phyloP scores from a whole-genome alignment of 345 rosid species.

The Acer negundo region DNA sequence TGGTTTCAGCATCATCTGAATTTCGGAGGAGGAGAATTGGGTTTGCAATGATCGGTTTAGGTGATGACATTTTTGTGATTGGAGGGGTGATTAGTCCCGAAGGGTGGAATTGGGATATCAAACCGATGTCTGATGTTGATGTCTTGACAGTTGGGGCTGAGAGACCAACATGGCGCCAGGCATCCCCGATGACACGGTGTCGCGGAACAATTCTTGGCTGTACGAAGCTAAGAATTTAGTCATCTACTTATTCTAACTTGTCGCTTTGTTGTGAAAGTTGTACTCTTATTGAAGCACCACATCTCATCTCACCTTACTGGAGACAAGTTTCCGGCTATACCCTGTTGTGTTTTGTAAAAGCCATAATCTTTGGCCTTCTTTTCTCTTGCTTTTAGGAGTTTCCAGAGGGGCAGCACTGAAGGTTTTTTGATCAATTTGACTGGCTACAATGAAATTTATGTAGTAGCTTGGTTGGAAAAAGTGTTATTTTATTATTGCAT shows the following conservation, averaged over 20 bases:
- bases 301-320: constrained; percentile 20
- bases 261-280: constrained; percentile 26
- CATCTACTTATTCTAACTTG: constrained; percentile 9
- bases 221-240: constrained; percentile 73
- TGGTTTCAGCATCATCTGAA: constrained; percentile 80
- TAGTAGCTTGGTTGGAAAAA: constrained; percentile 13
- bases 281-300: constrained; percentile 25
- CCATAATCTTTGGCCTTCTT: constrained; percentile 18
- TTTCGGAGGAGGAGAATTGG: constrained; percentile 84
- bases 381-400: constrained; percentile 4
- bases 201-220: constrained; percentile 87
- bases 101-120: constrained; percentile 75
- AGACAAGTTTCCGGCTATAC: constrained; percentile 1
- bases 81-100: constrained; percentile 98
- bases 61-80: constrained; percentile 70
- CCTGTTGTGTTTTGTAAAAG: constrained; percentile 24
- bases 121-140: constrained; percentile 73
- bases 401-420: constrained; percentile 6
- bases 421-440: constrained; percentile 14
- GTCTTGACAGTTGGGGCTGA: constrained; percentile 60
- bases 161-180: constrained; percentile 78
- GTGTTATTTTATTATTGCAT: background rate
- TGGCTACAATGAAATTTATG: constrained; percentile 18
- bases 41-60: constrained; percentile 69
- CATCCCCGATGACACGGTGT: constrained; percentile 76